Base-by-base conservation (phyloP, 331 rosid species). In the Erythrophleum ivorense region DNA sequence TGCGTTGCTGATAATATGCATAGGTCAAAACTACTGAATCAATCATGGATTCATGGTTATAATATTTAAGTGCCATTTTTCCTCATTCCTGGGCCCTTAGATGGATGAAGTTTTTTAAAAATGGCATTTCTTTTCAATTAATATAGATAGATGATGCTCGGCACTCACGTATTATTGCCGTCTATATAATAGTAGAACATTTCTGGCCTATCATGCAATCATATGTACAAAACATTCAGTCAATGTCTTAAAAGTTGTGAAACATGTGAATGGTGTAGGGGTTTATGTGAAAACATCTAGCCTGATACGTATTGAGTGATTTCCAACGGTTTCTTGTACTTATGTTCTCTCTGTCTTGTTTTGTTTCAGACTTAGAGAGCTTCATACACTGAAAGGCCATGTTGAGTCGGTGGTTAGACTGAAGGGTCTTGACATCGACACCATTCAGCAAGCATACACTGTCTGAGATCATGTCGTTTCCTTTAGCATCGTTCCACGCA, bases 391-490 rank as follows among this genome's bases (percentile, higher is more conserved):
- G 63, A 92, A 89, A 82, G 97, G 91, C 16, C 96, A 80, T 71
- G 92, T 93, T 29, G 96, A 89, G 73, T 91, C 97, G 9, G 94
- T 87, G 78, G 91, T 91, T 84, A 88, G 88, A 77, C 5, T 83
- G 45, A 93, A 93, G 80, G 94, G 94, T 24, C 91, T 93, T 33
- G 91, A 91, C 80, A 88, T 93, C 40, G 83, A 88, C 78, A 81
- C 94, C 6, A 93, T 88, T 80, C 90, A 84, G 78, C 94, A 91
- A 83, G 59, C 94, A 62, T 88, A 91, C 90, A 91, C 92, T 0
- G 83, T 89, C 72, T 89, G 83, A 88, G 77, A 66, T 45, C 69
- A n/a, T 12, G 43, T 5, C 12, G 3, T 58, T 45, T 9, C 18
- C 19, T 45, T 60, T 0, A 31, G 29, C 10, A 38, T 62, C 15